These are phyloP conservation scores for Pholiota adiposa DNA, from an alignment of 1,284 basidiomycete genomes.

Conservation along the genomic window DNA sequence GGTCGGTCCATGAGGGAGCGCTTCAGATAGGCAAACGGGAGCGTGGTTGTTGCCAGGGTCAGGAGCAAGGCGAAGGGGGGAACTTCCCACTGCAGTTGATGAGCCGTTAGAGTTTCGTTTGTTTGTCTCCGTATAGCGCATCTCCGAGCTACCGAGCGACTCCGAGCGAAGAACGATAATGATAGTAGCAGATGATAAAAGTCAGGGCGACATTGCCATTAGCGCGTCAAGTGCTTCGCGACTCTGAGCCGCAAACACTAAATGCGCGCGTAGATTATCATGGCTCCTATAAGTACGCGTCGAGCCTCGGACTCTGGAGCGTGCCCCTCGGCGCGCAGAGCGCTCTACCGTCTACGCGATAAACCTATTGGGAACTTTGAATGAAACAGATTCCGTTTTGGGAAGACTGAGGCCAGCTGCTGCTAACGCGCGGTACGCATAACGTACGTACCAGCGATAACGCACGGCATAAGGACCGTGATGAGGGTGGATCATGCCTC, in stretches of 20 bases:
- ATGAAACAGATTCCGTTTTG: neutral
- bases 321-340: neutral
- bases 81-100: neutral
- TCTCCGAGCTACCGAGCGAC: neutral
- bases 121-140: neutral
- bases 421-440: neutral
- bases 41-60: neutral
- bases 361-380: neutral
- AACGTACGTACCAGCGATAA: conserved; percentile 1
- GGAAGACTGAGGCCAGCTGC: neutral
- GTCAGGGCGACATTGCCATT: neutral
- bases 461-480: neutral
- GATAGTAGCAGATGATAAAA: neutral
- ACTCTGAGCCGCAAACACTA: neutral
- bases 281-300: neutral
- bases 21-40: neutral
- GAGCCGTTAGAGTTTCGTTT: neutral
- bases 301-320: neutral
- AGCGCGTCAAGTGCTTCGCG: neutral
- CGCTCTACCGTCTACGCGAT: neutral
- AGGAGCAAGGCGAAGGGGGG: neutral
- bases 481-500: neutral
- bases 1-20: neutral
- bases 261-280: too few species aligned
- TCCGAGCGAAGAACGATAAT: neutral